Conservation (phyloP, 73 alveolate genomes). For the Paramecium octaurelia region DNA sequence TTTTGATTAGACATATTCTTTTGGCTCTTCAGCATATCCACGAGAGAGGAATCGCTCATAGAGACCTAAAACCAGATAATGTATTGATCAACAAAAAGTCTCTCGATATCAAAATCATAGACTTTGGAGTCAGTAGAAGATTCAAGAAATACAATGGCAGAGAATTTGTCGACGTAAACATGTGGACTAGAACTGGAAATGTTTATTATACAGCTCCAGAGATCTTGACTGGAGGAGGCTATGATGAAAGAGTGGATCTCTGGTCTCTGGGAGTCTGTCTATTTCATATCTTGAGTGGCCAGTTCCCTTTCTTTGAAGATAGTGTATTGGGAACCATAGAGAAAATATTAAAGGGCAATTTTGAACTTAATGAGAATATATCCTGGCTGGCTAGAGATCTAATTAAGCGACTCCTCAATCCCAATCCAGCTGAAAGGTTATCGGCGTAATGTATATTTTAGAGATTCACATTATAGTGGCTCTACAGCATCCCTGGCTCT, state of each 20-base stretch:
- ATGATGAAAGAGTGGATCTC: slow-evolving; percentile 90
- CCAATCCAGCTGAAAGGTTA: background rate
- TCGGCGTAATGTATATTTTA: background rate
- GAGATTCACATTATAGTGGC: slow-evolving; percentile 45
- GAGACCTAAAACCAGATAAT: slow-evolving; percentile 90
- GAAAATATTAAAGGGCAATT: background rate
- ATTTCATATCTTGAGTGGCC: slow-evolving; percentile 55
- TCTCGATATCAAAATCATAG: background rate
- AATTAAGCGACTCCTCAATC: background rate
- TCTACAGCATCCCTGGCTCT: slow-evolving; percentile 41
- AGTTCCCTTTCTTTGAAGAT: slow-evolving; percentile 62
- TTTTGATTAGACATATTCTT: slow-evolving; percentile 24
- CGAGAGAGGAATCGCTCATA: slow-evolving; percentile 61
- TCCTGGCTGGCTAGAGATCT: background rate
- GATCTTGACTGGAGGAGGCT: slow-evolving; percentile 64
- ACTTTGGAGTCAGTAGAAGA: slow-evolving; percentile 30
- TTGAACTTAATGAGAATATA: background rate
- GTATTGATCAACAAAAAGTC: slow-evolving; percentile 56
- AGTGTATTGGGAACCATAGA: slow-evolving; percentile 36
- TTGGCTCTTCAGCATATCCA: slow-evolving; percentile 9
- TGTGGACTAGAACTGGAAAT: slow-evolving; percentile 65
- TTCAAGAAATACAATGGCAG: background rate
- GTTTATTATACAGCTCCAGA: slow-evolving; percentile 58
- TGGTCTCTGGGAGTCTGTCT: slow-evolving; percentile 87
- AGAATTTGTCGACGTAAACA: slow-evolving; percentile 4